Base-by-base conservation (phyloP, 1,139 yeast species). In the Suzukiozyma palmioleophila region DNA sequence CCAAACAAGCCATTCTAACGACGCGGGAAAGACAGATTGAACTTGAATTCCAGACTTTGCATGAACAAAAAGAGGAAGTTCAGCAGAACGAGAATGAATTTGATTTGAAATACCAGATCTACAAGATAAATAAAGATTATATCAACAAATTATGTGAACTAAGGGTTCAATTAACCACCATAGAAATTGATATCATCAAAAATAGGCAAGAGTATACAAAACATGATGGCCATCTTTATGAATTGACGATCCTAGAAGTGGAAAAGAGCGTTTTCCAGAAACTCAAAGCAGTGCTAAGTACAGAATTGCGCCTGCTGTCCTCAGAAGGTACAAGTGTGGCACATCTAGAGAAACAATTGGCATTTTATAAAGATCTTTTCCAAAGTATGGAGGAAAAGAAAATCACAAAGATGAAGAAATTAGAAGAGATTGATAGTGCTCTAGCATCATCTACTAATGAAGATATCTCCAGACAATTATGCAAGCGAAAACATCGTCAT, bases 211-310 rank as follows among this genome's bases (percentile, higher is more conserved):
- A 24, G 14, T 33, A 16, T 26, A 8, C 26, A 21, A 11, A 33
- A 8, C n/a, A 24, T 25, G 36, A 29, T 11, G 36, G 36, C 4
- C 13, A 14, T 10, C 21, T 25, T 4, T 33, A 16, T 14, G 22
- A 13, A 14, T 33, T 33, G 16, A 13, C 36, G 5, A n/a, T 22
- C 9, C 11, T 26, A 3, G 18, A 33, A 33, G 15, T 26, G 28
- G 26, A 33, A 21, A 33, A 33, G 26, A 33, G 18, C 8, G 36
- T 33, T 9, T 33, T 22, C 10, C 22, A 25, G 12, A 33, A 26
- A 22, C 11, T 33, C 8, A 15, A 11, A 13, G 24, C 13, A 2
- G 9, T 33, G 30, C 25, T 33, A 7, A 14, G 5, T 8, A 25
- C n/a, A 3, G 36, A 15, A 25, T 26, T 33, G 8, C 13, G 10